These are phyloP conservation scores for Penicillium atrosanguineum DNA, from an alignment of 495 filamentous ascomycete genomes.

Conservation along the genomic window DNA sequence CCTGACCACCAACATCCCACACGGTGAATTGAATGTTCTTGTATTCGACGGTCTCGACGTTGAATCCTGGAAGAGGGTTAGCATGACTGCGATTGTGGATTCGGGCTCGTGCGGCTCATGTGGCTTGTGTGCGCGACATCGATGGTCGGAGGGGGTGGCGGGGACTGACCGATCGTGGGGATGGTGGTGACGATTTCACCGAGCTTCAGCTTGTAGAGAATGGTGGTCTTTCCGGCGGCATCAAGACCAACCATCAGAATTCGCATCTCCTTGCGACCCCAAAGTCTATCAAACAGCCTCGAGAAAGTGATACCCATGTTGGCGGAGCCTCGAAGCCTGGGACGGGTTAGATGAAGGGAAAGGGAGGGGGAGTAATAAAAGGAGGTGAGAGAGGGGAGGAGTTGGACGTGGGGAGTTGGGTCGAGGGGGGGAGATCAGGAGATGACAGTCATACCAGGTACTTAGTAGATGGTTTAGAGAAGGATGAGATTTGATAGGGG, in stretches of 20 bases:
- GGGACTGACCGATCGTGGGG: conserved; percentile 91
- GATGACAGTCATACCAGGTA: conserved; percentile 7
- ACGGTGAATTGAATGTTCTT: conserved; percentile 99
- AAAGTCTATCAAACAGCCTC: conserved; percentile 89
- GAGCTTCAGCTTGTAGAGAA: conserved; percentile 99
- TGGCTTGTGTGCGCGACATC: neutral
- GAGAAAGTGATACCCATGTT: conserved; percentile 95
- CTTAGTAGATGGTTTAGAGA: conserved; percentile 13
- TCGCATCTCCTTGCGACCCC: conserved; percentile 99
- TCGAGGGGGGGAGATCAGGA: conserved; percentile 10
- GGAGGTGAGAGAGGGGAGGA: conserved; percentile 20
- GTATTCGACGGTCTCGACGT: conserved; percentile 99
- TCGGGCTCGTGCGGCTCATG: neutral
- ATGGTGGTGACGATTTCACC: conserved; percentile 99
- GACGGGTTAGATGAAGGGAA: conserved; percentile 20
- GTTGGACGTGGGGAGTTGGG: neutral
- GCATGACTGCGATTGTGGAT: conserved; percentile 5
- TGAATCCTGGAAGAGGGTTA: conserved; percentile 72
- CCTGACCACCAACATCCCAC: conserved; percentile 99
- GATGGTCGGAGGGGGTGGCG: conserved; percentile 4
- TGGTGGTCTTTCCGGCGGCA: conserved; percentile 99
- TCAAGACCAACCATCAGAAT: conserved; percentile 99
- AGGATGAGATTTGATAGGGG: conserved; percentile 11
- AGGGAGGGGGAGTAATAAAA: conserved; percentile 5
- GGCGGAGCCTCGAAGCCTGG: conserved; percentile 46